Conservation (phyloP, 1,284 basidiomycete genomes). For the Rhodotorula sp. region DNA sequence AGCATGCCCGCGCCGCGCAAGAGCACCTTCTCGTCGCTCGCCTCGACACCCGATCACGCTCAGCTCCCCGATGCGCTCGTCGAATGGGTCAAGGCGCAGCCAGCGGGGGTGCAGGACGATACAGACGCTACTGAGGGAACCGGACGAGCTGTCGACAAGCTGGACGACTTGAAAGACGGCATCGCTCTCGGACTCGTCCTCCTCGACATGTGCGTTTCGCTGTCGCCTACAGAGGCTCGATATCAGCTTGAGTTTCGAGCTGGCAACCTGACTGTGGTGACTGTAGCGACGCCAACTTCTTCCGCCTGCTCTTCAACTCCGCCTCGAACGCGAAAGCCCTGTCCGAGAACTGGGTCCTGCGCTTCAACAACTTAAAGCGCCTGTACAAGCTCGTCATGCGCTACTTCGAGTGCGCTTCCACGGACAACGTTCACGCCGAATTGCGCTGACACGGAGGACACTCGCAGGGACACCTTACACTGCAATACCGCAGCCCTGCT, state of each 20-base stretch:
- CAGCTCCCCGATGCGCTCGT: constrained; percentile 22
- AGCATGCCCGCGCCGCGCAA: constrained; percentile 25
- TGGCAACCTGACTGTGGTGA: neutral
- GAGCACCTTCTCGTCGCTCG: constrained; percentile 26
- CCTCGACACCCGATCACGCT: constrained; percentile 12
- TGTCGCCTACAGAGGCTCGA: neutral
- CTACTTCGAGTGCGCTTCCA: constrained; percentile 61
- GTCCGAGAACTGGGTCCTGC: constrained; percentile 83
- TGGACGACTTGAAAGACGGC: constrained; percentile 31
- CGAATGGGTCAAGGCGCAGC: constrained; percentile 20
- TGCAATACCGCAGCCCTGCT: constrained; percentile 66
- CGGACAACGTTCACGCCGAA: neutral
- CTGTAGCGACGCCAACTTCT: constrained; percentile 73
- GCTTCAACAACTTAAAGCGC: constrained; percentile 78
- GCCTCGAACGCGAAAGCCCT: constrained; percentile 52
- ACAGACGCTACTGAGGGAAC: neutral
- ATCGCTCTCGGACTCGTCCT: constrained; percentile 20
- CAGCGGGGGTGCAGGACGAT: neutral
- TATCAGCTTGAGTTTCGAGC: neutral
- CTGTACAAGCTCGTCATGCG: constrained; percentile 83
- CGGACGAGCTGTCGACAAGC: neutral
- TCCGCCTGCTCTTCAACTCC: constrained; percentile 62
- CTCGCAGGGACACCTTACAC: constrained; percentile 64
- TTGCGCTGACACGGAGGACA: no score
- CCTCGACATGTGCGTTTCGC: constrained; percentile 22